phyloP scores from a whole-genome alignment of 306 rosid genomes.

The Corylus heterophylla region DNA sequence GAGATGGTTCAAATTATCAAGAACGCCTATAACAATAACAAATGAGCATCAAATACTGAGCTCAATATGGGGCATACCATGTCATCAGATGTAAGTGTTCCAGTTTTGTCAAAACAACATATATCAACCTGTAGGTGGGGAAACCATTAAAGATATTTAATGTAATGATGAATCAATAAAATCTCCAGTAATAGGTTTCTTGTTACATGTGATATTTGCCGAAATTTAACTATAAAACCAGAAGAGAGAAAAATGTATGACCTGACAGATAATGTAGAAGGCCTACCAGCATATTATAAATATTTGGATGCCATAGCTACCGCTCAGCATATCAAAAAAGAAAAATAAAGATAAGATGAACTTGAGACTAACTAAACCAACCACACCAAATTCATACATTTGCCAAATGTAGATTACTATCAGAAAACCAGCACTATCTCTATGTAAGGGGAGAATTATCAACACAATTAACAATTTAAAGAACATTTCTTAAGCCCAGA shows the following conservation, averaged over 20 bases:
- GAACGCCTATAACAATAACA: constrained; percentile 1
- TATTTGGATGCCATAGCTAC: background rate
- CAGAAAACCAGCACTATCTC: background rate
- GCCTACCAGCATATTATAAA: background rate
- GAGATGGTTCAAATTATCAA: constrained; percentile 1
- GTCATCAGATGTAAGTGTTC: constrained; percentile 98
- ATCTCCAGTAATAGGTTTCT: constrained; percentile 4
- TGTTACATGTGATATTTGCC: background rate
- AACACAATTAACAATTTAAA: background rate
- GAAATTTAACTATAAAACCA: background rate
- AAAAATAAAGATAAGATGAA: background rate
- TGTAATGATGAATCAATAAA: constrained; percentile 13
- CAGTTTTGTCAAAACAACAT: constrained; percentile 99
- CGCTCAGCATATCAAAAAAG: background rate
- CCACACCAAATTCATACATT: background rate
- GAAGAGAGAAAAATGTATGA: background rate
- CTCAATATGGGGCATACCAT: constrained; percentile 60
- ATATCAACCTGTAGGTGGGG: constrained; percentile 82
- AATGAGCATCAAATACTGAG: constrained; percentile 12
- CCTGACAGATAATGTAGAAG: background rate
- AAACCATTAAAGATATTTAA: constrained; percentile 23
- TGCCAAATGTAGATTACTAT: background rate
- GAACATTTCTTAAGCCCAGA: background rate
- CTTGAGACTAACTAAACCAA: background rate
- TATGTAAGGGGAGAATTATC: background rate